Conservation (phyloP, 805 yeast genomes). For the Saturnispora zaruensis region DNA sequence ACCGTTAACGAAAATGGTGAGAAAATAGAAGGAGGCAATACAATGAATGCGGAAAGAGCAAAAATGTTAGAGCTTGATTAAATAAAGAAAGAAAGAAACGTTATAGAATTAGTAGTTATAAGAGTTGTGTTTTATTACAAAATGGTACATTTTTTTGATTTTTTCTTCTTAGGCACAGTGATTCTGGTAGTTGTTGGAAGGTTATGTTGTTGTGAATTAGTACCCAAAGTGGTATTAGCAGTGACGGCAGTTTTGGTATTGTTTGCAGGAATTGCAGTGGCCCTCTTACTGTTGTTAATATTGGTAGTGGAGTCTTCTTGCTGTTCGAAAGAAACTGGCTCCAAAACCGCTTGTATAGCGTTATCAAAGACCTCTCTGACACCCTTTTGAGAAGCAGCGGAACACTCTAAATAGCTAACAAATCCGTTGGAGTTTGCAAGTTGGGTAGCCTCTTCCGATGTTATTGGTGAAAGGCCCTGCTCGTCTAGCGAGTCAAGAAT, state of each 20-base stretch:
- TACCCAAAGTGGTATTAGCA: slow-evolving; percentile 4
- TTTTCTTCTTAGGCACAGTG: slow-evolving; percentile 26
- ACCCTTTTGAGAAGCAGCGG: slow-evolving; percentile 84
- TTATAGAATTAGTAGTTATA: slow-evolving; percentile 4
- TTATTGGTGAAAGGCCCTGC: slow-evolving; percentile 53
- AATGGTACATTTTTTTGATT: slow-evolving; percentile 42
- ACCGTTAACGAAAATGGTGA: slow-evolving; percentile 1
- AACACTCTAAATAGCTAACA: slow-evolving; percentile 73
- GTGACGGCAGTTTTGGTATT: slow-evolving; percentile 9
- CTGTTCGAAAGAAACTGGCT: background rate
- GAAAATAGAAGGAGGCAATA: slow-evolving; percentile 15
- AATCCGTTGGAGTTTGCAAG: slow-evolving; percentile 68
- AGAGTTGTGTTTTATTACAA: slow-evolving; percentile 23
- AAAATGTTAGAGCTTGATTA: slow-evolving; percentile 19
- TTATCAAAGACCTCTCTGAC: slow-evolving; percentile 77
- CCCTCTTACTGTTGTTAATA: background rate
- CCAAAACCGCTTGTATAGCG: slow-evolving; percentile 63
- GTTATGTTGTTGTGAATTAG: background rate
- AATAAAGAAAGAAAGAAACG: slow-evolving; percentile 1
- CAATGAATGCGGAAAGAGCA: slow-evolving; percentile 64
- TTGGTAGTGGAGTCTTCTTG: background rate
- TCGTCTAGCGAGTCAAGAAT: slow-evolving; percentile 61
- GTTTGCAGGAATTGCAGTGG: background rate
- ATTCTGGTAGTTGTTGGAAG: slow-evolving; percentile 10
- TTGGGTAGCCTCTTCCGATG: slow-evolving; percentile 51